phyloP scores from a whole-genome alignment of 805 yeast species.

The Spathaspora sp. region DNA sequence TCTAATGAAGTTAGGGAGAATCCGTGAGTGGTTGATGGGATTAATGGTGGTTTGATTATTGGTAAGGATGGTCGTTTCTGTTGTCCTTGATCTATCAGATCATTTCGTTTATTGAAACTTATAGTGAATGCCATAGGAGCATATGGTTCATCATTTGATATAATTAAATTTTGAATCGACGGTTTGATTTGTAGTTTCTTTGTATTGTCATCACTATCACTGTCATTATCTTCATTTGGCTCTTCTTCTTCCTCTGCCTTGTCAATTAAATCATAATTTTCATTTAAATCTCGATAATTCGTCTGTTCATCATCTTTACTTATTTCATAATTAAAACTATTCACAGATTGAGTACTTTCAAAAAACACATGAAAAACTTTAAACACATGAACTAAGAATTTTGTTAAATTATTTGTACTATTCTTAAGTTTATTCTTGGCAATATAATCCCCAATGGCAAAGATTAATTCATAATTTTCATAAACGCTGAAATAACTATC shows the following conservation, averaged over 20 bases:
- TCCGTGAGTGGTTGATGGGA: slow-evolving; percentile 5
- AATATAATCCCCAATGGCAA: slow-evolving; percentile 37
- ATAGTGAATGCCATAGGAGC: slow-evolving; percentile 25
- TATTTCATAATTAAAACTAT: slow-evolving; percentile 43
- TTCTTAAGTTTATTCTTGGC: slow-evolving; percentile 15
- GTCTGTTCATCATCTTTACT: slow-evolving; percentile 28
- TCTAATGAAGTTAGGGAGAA: slow-evolving; percentile 11
- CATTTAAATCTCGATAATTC: slow-evolving; percentile 44
- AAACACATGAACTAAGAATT: slow-evolving; percentile 25
- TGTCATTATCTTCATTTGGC: slow-evolving; percentile 12
- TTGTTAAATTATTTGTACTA: slow-evolving; percentile 15
- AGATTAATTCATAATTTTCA: slow-evolving; percentile 40
- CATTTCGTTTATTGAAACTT: slow-evolving; percentile 17
- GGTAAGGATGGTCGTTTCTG: slow-evolving; percentile 1
- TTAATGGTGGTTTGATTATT: not conserved
- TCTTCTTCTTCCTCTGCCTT: slow-evolving; percentile 12
- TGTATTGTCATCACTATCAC: slow-evolving; percentile 9
- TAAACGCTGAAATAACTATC: slow-evolving; percentile 37
- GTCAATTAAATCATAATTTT: slow-evolving; percentile 28
- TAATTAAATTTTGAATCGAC: slow-evolving; percentile 13
- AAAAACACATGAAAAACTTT: slow-evolving; percentile 34
- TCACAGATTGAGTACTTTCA: slow-evolving; percentile 48
- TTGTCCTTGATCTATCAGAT: slow-evolving; percentile 1
- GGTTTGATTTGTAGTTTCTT: slow-evolving; percentile 21
- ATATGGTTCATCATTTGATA: slow-evolving; percentile 9